Base-by-base conservation (phyloP, 2,329 filamentous ascomycete genomes). In the Ceratocystis cacaofunesta region DNA sequence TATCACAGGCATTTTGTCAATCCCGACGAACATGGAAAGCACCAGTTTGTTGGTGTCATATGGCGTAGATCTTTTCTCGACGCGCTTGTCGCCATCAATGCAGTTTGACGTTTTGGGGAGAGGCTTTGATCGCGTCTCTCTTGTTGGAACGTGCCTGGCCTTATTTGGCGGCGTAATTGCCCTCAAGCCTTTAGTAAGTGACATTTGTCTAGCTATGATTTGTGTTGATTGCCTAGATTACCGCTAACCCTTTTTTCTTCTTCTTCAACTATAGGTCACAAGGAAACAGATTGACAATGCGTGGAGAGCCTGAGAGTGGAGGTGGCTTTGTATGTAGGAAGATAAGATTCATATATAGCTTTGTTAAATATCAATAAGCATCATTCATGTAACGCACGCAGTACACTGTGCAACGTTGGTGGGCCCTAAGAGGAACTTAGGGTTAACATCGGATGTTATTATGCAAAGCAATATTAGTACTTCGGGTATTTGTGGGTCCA, bases 41-140 rank as follows among this genome's bases (percentile, higher is more conserved):
- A 97, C 94, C 0, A 92, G 88, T 71, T 75, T 97, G 65, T 82
- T 99, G 12, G 87, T 96, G 71, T 91, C 90, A 0, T 96, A 88
- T 71, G 94, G 94, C 2, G 74, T 90, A 15, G 94, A 99, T 73
- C 78, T 97, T 1, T 99, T 95, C 70, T 91, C 89, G 15, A 92
- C 91, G 0, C 80, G 91, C 63, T 83, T 95, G 10, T 84, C 87
- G n/a, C 94, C 94, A 0, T 96, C 90, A 74, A 85, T 88, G 70
- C 83, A 88, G 17, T 99, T 99, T 74, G 94, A 99, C 76, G 85
- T 97, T 52, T 78, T 99, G 17, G 94, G 91, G 68, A 94, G 91
- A 76, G 89, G 90, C 1, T 99, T 99, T 75, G 94, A 92, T 73
- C 96, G 95, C 79, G 73, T 91, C 65, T 88, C 91, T 70, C 83